A percentile compares a stretch with the other conserved stretches of the same genome.
Evolutionary conservation across 169 alveolate genomes (phyloP).

Genomic region (Hepatocystis sp.): DNA sequence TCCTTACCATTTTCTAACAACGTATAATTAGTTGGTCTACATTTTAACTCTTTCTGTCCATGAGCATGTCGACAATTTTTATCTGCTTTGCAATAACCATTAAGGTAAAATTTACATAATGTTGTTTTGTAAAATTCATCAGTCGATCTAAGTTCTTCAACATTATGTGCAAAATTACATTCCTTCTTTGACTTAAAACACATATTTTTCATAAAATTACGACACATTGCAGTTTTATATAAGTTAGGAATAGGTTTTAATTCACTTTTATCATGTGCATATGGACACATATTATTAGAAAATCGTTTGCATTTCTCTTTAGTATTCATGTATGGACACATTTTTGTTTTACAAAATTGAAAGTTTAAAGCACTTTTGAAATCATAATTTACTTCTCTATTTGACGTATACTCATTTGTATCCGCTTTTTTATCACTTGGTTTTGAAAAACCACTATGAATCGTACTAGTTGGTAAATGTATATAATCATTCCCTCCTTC

Average conservation of each 20-base stretch:
- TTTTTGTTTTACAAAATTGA: slow-evolving; percentile 74
- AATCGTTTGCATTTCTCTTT: slow-evolving; percentile 76
- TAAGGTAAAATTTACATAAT: slow-evolving; percentile 62
- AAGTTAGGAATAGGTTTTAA: slow-evolving; percentile 74
- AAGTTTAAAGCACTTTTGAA: slow-evolving; percentile 71
- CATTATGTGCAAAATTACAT: slow-evolving; percentile 75
- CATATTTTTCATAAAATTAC: slow-evolving; percentile 72
- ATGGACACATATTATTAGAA: slow-evolving; percentile 75
- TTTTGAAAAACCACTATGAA: slow-evolving; percentile 16
- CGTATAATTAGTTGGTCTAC: slow-evolving; percentile 24
- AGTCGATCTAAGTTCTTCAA: slow-evolving; percentile 75
- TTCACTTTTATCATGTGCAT: slow-evolving; percentile 77
- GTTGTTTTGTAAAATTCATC: slow-evolving; percentile 77
- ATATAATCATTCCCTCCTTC: slow-evolving; percentile 31
- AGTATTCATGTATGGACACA: slow-evolving; percentile 77
- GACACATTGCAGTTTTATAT: slow-evolving; percentile 77
- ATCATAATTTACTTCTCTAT: slow-evolving; percentile 58
- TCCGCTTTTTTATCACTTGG: slow-evolving; percentile 40
- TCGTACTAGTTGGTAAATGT: slow-evolving; percentile 6
- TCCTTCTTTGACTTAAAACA: slow-evolving; percentile 66
- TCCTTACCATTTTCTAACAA: no score
- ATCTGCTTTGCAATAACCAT: slow-evolving; percentile 76
- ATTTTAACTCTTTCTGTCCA: slow-evolving; percentile 69
- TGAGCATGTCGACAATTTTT: slow-evolving; percentile 75
- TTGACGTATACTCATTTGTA: slow-evolving; percentile 10